These are phyloP conservation scores for Clarireedia hainanense DNA, from an alignment of 2,329 filamentous ascomycete genomes.

Conservation along the genomic window DNA sequence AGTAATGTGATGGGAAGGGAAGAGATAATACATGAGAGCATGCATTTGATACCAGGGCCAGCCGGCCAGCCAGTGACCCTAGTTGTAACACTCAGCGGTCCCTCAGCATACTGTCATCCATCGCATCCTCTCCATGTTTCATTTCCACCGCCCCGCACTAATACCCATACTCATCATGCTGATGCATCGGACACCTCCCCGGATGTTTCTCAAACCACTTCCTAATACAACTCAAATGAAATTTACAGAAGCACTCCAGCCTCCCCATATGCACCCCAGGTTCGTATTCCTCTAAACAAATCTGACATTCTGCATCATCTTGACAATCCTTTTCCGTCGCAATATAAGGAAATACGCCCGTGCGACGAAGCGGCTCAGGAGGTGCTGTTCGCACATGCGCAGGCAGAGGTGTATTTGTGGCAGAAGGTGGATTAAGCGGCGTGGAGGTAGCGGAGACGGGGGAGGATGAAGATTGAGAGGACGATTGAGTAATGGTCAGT, in stretches of 20 bases:
- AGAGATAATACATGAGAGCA: too few relatives aligned
- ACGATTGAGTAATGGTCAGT: slow-evolving; percentile 12
- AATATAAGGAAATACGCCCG: slow-evolving; percentile 55
- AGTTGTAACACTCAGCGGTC: too few relatives aligned
- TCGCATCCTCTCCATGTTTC: neutral
- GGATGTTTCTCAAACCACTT: slow-evolving; percentile 56
- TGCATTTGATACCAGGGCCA: too few relatives aligned
- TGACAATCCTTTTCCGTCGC: slow-evolving; percentile 63
- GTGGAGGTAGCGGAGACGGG: slow-evolving; percentile 11
- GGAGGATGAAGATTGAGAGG: slow-evolving; percentile 18
- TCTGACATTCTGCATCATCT: slow-evolving; percentile 60
- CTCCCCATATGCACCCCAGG: slow-evolving; percentile 56
- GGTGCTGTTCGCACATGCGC: neutral
- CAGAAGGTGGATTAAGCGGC: slow-evolving; percentile 25
- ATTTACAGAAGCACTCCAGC: slow-evolving; percentile 58
- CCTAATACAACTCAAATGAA: slow-evolving; percentile 52
- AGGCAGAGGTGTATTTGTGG: too few relatives aligned
- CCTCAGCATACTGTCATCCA: too few relatives aligned
- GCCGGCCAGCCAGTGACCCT: too few relatives aligned
- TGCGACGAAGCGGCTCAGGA: slow-evolving; percentile 34
- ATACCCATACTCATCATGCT: slow-evolving; percentile 34
- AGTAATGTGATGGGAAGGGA: too few relatives aligned
- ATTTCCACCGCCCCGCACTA: neutral
- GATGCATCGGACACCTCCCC: slow-evolving; percentile 57
- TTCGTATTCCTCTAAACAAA: slow-evolving; percentile 59